Evolutionary conservation across 2,329 filamentous ascomycete species (phyloP), one percentile per base, ranked within the genome.

Genomic region (Aspergillus ochraceus): DNA sequence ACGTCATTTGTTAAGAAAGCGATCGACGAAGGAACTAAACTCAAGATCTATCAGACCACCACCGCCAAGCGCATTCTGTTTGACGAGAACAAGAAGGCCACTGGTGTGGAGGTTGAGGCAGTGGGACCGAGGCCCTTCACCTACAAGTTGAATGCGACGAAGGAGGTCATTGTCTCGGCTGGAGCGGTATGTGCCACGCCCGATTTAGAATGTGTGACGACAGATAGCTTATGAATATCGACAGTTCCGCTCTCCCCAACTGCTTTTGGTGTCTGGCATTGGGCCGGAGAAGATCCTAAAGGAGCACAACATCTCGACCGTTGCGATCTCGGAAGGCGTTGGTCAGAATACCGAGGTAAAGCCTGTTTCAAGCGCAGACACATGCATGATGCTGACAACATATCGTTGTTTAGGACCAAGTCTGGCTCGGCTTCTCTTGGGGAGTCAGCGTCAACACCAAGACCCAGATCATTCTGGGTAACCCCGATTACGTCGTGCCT

Each of bases 221-320:
- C 3, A 36, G 6, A 2, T 12, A 36, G 32, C 8, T 36, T 4
- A 36, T 6, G 0, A 12, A 14, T 11, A 10, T 14, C 12, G 32
- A 17, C 26, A 57, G 49, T 59, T 64, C 49, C 58, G 54, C 17
- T 64, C 63, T 8, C 66, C 76, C 1, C 66, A 68, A 17, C 52
- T 66, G 14, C 65, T 71, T 0, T 58, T 72, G 39, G 55, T 62
- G 2, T 66, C 68, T 50, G 69, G 71, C 0, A 69, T 73, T 30
- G 63, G 62, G 1, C 60, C 60, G 19, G 30, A 10, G 11, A 22
- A 24, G 4, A 55, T 29, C 14, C 55, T 65, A 5, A 8, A 61
- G 20, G 36, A 19, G 2, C 57, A 52, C 12, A 32, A 32, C 1
- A 65, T 65, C 29, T 47, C 45, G 6, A 45, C 55, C 3, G 29